Percentiles rank a stretch among this genome's conserved stretches.
Conservation (phyloP, 2,329 filamentous ascomycete species). For the Phyllosticta paracitricarpa region DNA sequence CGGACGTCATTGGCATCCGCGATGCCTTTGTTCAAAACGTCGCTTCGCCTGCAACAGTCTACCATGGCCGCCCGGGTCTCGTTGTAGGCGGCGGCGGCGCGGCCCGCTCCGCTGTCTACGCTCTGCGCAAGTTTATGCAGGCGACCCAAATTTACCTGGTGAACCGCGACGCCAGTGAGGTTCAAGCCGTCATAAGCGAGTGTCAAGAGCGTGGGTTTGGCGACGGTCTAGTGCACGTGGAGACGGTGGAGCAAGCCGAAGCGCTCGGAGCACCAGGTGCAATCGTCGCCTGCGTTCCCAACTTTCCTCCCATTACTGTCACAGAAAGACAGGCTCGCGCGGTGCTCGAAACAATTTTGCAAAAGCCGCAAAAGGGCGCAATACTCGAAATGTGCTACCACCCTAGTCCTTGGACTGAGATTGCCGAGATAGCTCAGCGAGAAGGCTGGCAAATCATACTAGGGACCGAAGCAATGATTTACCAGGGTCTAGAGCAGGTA, state of each 20-base stretch:
- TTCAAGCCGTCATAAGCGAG: conserved; percentile 56
- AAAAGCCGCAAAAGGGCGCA: conserved; percentile 49
- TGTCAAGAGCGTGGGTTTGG: conserved; percentile 52
- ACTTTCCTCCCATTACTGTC: conserved; percentile 58
- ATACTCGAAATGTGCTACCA: conserved; percentile 81
- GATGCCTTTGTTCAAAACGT: conserved; percentile 52
- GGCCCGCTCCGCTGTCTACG: conserved; percentile 67
- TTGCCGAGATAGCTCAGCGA: conserved; percentile 50
- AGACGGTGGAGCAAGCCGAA: conserved; percentile 50
- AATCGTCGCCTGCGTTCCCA: conserved; percentile 65
- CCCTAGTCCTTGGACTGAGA: conserved; percentile 56
- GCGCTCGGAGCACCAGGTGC: conserved; percentile 51
- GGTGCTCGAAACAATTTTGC: conserved; percentile 43
- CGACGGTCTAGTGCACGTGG: conserved; percentile 50
- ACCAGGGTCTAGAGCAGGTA: conserved; percentile 62
- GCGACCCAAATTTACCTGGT: conserved; percentile 64
- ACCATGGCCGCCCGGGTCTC: conserved; percentile 54
- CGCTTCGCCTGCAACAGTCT: conserved; percentile 34
- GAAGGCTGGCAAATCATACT: conserved; percentile 64
- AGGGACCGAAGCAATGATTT: conserved; percentile 68
- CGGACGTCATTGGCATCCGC: conserved; percentile 68
- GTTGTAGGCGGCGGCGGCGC: conserved; percentile 72
- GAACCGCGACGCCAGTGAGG: conserved; percentile 60
- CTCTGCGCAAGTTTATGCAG: conserved; percentile 59
- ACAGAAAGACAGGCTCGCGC: conserved; percentile 52